Conservation (phyloP, 2,329 filamentous ascomycete species). For the Talaromyces verruculosus region DNA sequence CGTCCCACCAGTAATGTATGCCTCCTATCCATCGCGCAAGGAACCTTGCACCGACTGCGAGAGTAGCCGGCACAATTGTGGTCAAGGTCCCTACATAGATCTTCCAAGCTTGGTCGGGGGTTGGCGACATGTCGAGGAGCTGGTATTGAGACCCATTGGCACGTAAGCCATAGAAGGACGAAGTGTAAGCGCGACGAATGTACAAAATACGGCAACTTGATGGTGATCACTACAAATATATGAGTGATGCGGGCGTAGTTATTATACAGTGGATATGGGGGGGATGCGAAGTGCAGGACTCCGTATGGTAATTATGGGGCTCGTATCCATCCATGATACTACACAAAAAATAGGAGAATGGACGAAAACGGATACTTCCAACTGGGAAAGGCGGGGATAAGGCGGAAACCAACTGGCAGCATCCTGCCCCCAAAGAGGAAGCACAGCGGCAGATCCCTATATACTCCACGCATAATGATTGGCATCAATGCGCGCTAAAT, state of each 20-base stretch:
- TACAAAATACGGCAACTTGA: no score
- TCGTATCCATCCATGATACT: no score
- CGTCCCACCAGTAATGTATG: conserved; percentile 33
- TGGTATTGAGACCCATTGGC: neutral
- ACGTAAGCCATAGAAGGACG: neutral
- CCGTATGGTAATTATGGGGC: no score
- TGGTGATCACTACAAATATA: no score
- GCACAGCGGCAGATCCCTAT: neutral
- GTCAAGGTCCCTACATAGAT: conserved; percentile 30
- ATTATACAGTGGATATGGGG: neutral
- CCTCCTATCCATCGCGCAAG: conserved; percentile 25
- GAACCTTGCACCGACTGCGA: conserved; percentile 28
- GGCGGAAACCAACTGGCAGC: neutral
- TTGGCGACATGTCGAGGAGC: neutral
- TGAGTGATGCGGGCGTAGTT: neutral
- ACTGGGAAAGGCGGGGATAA: neutral
- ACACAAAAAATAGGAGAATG: neutral
- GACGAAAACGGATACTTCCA: neutral
- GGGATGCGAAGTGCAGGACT: neutral
- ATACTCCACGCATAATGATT: no score
- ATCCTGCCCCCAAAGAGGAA: neutral
- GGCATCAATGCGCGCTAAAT: neutral
- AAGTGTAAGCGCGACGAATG: neutral
- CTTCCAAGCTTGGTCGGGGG: conserved; percentile 17
- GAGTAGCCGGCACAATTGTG: conserved; percentile 30